Conservation (phyloP, 352 stramenopile genomes). For the Elongisporangium undulatum region DNA sequence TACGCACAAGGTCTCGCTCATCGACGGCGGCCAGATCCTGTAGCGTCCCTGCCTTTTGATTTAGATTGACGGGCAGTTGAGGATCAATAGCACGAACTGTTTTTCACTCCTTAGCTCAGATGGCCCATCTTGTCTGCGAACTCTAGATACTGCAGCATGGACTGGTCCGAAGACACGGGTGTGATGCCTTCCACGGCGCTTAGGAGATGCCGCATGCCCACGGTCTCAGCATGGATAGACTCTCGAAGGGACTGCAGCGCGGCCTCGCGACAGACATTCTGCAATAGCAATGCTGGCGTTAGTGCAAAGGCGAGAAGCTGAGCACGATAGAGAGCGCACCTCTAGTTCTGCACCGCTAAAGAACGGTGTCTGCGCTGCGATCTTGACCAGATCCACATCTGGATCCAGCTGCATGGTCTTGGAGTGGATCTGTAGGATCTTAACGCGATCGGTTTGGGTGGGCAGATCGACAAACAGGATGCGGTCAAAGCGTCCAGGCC, state of each 20-base stretch:
- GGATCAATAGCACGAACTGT: background rate
- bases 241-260: constrained; percentile 69
- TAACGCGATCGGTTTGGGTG: constrained; percentile 34
- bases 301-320: background rate
- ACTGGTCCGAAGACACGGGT: constrained; percentile 51
- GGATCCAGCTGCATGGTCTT: constrained; percentile 47
- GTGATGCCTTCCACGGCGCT: constrained; percentile 38
- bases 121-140: constrained; percentile 65
- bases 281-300: constrained; percentile 4
- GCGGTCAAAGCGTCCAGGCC: constrained; percentile 95
- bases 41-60: constrained; percentile 6
- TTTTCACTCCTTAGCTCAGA: constrained; percentile 18
- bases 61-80: background rate
- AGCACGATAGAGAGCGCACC: constrained; percentile 21
- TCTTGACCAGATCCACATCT: constrained; percentile 55
- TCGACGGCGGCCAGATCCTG: constrained; percentile 68
- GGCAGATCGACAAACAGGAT: constrained; percentile 95
- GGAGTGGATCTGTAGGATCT: constrained; percentile 80
- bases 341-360: constrained; percentile 89
- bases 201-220: constrained; percentile 62
- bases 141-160: constrained; percentile 47
- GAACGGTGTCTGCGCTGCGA: constrained; percentile 47
- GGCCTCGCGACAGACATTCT: constrained; percentile 87
- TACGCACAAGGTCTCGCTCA: constrained; percentile 72
- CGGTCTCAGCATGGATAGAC: constrained; percentile 42